Conservation (phyloP, 2,329 filamentous ascomycete genomes). For the Colletotrichum horii region DNA sequence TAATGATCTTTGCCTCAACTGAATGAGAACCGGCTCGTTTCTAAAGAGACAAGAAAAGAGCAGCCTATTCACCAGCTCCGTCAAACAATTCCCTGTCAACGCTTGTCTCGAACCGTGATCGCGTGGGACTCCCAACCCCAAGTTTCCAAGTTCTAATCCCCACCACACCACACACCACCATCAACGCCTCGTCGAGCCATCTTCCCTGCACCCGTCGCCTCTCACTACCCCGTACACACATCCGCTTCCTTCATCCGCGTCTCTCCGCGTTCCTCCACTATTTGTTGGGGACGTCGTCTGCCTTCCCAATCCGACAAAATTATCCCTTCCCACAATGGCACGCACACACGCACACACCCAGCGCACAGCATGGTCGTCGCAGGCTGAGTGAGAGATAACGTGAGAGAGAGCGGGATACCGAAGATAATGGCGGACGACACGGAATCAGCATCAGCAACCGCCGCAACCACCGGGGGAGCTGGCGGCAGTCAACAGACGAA, state of each 20-base stretch:
- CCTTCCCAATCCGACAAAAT: constrained; percentile 22
- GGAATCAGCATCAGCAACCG: constrained; percentile 1
- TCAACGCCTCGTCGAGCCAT: not conserved
- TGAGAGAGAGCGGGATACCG: not conserved
- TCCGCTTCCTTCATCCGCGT: not conserved
- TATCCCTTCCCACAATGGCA: constrained; percentile 10
- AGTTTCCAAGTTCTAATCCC: not conserved
- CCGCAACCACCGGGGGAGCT: not conserved
- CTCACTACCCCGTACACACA: not conserved
- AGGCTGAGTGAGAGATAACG: not conserved
- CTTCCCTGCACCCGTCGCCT: not conserved
- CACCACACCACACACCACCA: not conserved
- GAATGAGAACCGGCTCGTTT: not conserved
- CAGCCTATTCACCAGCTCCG: not conserved
- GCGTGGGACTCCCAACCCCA: not conserved
- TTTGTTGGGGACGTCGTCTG: constrained; percentile 1
- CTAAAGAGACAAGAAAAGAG: not conserved
- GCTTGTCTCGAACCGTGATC: not conserved
- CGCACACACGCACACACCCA: not conserved
- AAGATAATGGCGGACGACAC: constrained; percentile 11
- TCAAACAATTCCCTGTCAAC: not conserved
- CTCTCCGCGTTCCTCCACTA: constrained; percentile 10
- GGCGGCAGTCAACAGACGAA: not conserved
- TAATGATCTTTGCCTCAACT: not conserved
- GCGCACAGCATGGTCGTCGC: not conserved